Percentiles rank a stretch among this genome's conserved stretches.
These are phyloP conservation scores for Rhodosporidiobolus odoratus DNA, from an alignment of 768 basidiomycete species.

Conservation along the genomic window DNA sequence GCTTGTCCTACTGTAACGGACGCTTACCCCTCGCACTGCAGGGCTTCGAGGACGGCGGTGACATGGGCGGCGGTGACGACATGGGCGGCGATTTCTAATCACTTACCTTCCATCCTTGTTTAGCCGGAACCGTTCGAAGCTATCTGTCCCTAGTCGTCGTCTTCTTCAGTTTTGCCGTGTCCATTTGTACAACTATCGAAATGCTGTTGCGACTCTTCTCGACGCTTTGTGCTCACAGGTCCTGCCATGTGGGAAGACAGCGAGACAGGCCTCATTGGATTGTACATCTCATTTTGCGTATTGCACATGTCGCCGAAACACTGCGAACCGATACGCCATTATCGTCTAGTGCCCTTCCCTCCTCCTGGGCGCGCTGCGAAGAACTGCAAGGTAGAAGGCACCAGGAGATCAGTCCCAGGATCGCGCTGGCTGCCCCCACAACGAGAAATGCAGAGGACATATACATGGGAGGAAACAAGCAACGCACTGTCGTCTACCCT, in stretches of 20 bases:
- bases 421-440: background rate
- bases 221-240: no score
- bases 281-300: background rate
- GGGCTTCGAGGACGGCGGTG: constrained; percentile 27
- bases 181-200: no score
- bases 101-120: background rate
- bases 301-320: background rate
- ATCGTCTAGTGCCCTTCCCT: constrained; percentile 32
- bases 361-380: constrained; percentile 34
- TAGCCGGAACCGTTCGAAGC: no score
- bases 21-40: background rate
- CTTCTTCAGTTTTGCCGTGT: no score
- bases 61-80: background rate
- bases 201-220: no score
- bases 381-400: constrained; percentile 3
- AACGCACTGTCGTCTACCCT: constrained; percentile 68
- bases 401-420: background rate
- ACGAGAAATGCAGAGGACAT: background rate
- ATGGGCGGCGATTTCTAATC: constrained; percentile 7
- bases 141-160: no score
- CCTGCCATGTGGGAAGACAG: no score
- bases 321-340: background rate
- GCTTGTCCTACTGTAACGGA: background rate
- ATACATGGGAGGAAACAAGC: background rate
- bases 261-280: no score